Evolutionary conservation across 352 stramenopile genomes (phyloP), one percentile per base, ranked within the genome.

Genomic region (Globisporangium abappressorium): DNA sequence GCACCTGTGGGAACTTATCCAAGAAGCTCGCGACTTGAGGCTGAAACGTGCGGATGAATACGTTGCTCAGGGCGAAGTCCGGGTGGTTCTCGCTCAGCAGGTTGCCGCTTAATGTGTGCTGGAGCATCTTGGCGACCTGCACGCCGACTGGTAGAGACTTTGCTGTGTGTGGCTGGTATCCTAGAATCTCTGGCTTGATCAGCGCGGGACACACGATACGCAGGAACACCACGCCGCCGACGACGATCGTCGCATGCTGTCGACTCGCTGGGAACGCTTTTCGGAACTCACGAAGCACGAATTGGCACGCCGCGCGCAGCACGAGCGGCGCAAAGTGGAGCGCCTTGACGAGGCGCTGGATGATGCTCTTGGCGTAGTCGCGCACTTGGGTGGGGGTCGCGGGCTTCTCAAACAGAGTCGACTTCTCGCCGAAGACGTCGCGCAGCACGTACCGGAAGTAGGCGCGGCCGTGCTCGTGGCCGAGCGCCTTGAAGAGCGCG

Each of bases 381-480:
- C 78, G 75, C 57, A 87, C 78, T 65, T 92, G 74, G 22, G 67
- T 69, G 5, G 72, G 72, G 26, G 72, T 71, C 22, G 72, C 68
- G 12, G 74, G 61, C 15, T 62, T 75, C 56, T 74, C 68, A 65
- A 92, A 87, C 47, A 92, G 64, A 43, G 60, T 51, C 30, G 80
- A 86, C 68, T 84, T 81, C 36, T 91, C 84, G 65, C 82, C 81
- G 64, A 95, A 89, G 15, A 93, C 83, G 41, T 92, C 79, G 43
- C 84, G 79, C 57, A 95, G 74, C 60, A 91, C 82, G 70, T 91
- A 93, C 41, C 83, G 82, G 62, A 95, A 93, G 75, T 95, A 95
- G 2, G 83, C 75, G 46, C 84, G 85, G 57, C 85, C 87, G 47
- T 90, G 81, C 28, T 82, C 72, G 60, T 87, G 80, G 36, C 81